Conservation (phyloP, 2,329 filamentous ascomycete genomes). For the Clarireedia hainanense region DNA sequence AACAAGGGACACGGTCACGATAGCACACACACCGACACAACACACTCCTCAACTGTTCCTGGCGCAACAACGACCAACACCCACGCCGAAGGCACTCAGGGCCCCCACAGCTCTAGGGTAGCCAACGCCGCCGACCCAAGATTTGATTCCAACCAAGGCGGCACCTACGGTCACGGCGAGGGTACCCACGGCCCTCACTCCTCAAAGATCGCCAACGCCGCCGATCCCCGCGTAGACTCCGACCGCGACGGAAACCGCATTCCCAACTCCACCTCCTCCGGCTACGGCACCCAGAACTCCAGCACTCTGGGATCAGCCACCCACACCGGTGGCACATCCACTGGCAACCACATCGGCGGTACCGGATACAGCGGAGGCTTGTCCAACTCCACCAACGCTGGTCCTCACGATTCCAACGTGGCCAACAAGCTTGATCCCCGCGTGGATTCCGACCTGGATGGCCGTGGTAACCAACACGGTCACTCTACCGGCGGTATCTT, state of each 20-base stretch:
- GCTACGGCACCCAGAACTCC: constrained; percentile 7
- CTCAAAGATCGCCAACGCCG: constrained; percentile 32
- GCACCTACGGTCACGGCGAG: constrained; percentile 12
- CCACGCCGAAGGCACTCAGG: background rate
- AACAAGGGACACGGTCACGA: constrained; percentile 16
- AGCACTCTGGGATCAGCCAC: constrained; percentile 2
- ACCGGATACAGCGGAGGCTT: constrained; percentile 18
- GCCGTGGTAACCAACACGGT: constrained; percentile 31
- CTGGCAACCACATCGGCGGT: constrained; percentile 1
- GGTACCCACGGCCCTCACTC: constrained; percentile 20
- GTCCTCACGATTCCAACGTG: constrained; percentile 29
- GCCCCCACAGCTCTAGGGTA: background rate
- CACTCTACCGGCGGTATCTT: constrained; percentile 18
- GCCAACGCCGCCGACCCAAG: background rate
- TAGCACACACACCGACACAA: background rate
- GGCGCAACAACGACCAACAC: constrained; percentile 4
- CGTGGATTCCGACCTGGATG: constrained; percentile 44
- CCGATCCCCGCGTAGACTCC: constrained; percentile 32
- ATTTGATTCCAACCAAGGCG: constrained; percentile 11
- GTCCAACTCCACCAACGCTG: constrained; percentile 28
- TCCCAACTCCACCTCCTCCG: constrained; percentile 1
- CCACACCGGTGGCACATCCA: constrained; percentile 3
- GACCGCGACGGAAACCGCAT: constrained; percentile 39
- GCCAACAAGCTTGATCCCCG: constrained; percentile 44
- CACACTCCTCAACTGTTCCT: constrained; percentile 13